Percentiles rank a stretch among this genome's conserved stretches.
Conservation (phyloP, 805 yeast species). For the Saturnispora hagleri region DNA sequence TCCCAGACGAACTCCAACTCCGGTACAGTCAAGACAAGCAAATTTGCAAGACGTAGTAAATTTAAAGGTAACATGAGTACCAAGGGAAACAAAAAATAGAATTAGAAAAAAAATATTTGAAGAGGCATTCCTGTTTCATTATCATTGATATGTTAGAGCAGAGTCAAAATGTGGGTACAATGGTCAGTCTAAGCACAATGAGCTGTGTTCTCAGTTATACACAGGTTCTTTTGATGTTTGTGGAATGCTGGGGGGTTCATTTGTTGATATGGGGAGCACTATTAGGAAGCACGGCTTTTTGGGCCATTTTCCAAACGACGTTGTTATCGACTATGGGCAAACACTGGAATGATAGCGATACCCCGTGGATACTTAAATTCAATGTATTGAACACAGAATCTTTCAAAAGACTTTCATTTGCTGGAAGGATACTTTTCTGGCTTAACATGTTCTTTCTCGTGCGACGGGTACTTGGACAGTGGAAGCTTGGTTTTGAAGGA, state of each 20-base stretch:
- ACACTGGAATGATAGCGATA: neutral
- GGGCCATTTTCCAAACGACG: neutral
- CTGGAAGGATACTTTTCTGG: constrained; percentile 4
- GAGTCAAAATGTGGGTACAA: neutral
- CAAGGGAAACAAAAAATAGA: neutral
- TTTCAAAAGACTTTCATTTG: neutral
- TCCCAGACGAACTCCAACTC: neutral
- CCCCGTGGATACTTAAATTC: neutral
- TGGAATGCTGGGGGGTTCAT: neutral
- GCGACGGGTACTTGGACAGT: neutral
- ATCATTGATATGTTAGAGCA: neutral
- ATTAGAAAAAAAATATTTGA: neutral
- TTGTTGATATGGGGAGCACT: neutral
- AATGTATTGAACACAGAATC: neutral
- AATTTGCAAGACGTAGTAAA: neutral
- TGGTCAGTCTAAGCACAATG: neutral
- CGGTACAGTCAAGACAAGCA: neutral
- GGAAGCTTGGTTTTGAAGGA: neutral
- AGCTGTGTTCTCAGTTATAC: neutral
- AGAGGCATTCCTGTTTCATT: neutral
- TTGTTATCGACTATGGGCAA: neutral
- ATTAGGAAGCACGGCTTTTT: neutral
- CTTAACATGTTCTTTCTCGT: neutral
- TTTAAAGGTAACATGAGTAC: neutral
- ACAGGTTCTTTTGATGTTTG: neutral